phyloP scores from a whole-genome alignment of 345 rosid genomes.

The Aurinia saxatilis region DNA sequence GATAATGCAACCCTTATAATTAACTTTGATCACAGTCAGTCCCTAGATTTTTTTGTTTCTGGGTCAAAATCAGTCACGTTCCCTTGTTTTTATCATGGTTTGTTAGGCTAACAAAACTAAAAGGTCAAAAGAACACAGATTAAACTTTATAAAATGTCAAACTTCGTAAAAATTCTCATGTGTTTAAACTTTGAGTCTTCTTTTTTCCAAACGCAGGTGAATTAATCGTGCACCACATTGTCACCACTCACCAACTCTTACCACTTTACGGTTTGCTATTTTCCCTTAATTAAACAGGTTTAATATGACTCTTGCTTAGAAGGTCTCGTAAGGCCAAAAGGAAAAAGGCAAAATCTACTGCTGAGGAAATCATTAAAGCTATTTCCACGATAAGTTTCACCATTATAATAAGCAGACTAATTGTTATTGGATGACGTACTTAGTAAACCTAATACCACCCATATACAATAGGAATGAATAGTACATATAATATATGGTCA shows the following conservation, averaged over 20 bases:
- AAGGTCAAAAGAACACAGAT: neutral
- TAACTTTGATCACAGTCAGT: too few species aligned
- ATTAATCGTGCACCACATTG: neutral
- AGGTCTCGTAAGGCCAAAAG: slow-evolving; percentile 1
- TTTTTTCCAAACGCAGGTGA: neutral
- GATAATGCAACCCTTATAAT: too few species aligned
- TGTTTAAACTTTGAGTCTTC: neutral
- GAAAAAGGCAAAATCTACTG: slow-evolving; percentile 1
- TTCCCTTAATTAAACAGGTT: neutral
- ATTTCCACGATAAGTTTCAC: neutral
- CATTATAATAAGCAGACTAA: neutral
- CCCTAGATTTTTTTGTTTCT: too few species aligned
- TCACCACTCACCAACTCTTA: neutral
- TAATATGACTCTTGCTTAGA: neutral
- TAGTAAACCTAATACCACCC: slow-evolving; percentile 10
- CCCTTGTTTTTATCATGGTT: too few species aligned
- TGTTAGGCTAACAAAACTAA: too few species aligned
- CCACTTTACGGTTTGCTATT: neutral
- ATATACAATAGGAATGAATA: neutral
- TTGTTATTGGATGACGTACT: neutral
- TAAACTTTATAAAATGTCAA: neutral
- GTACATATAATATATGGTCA: neutral
- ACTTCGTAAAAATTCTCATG: too few species aligned
- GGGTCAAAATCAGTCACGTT: too few species aligned
- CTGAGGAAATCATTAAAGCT: neutral